These are phyloP conservation scores for Plectosphaerella sp. DNA, from an alignment of 2,329 filamentous ascomycete species.

Conservation along the genomic window DNA sequence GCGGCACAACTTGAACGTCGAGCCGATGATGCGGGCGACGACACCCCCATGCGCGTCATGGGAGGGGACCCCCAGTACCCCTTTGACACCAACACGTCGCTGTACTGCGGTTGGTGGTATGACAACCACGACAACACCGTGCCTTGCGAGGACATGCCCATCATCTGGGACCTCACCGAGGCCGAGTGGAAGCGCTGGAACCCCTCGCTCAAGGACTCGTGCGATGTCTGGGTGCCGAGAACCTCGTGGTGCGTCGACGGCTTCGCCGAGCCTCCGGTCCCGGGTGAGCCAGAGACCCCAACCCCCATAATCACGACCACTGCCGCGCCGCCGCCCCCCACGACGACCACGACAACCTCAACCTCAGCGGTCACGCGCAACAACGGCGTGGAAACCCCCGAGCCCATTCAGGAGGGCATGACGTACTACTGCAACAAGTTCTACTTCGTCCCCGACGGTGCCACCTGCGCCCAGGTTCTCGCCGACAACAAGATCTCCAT, in stretches of 20 bases:
- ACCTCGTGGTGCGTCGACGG: not conserved
- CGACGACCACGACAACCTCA: slow-evolving; percentile 1
- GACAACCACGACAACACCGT: slow-evolving; percentile 1
- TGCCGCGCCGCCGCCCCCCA: not conserved
- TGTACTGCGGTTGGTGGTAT: slow-evolving; percentile 4
- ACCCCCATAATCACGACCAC: not conserved
- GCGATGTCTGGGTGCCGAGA: not conserved
- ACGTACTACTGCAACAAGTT: slow-evolving; percentile 12
- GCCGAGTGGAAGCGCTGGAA: slow-evolving; percentile 3
- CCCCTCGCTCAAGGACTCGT: not conserved
- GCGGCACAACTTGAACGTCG: too few relatives aligned
- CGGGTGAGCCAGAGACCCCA: not conserved
- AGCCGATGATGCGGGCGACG: too few relatives aligned
- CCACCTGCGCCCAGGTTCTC: slow-evolving; percentile 6
- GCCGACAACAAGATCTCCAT: not conserved
- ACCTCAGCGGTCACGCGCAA: slow-evolving; percentile 4
- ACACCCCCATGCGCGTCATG: not conserved
- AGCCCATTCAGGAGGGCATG: slow-evolving; percentile 10
- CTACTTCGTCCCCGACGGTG: slow-evolving; percentile 5
- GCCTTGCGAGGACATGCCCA: slow-evolving; percentile 1
- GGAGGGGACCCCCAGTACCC: not conserved
- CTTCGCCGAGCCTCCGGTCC: not conserved
- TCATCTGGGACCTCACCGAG: not conserved
- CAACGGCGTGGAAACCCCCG: slow-evolving; percentile 10
- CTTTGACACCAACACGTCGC: not conserved